Evolutionary conservation across 768 basidiomycete genomes (phyloP).

Genomic region (Leccinum arenicola): DNA sequence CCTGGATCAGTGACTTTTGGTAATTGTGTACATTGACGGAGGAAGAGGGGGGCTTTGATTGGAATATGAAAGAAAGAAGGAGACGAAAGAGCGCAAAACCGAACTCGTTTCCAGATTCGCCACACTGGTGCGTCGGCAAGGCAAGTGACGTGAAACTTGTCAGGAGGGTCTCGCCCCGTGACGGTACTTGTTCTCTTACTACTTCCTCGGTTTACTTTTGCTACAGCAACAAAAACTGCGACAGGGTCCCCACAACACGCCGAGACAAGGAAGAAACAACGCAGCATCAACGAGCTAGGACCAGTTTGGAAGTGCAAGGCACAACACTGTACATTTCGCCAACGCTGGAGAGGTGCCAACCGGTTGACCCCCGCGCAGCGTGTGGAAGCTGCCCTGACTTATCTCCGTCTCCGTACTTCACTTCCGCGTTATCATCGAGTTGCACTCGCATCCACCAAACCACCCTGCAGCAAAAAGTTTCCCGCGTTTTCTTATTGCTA

Average conservation of each 20-base stretch:
- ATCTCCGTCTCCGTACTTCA: constrained; percentile 23
- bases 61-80: constrained; percentile 2
- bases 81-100: not conserved
- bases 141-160: constrained; percentile 21
- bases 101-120: not conserved
- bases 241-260: constrained; percentile 11
- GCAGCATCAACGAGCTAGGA: not conserved
- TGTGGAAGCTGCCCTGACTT: constrained; percentile 15
- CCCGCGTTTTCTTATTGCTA: not conserved
- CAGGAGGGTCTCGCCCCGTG: constrained; percentile 10
- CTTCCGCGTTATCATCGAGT: constrained; percentile 15
- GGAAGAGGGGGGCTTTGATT: not conserved
- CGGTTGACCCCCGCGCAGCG: not conserved
- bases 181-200: not conserved
- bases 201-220: not conserved
- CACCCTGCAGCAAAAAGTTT: constrained; percentile 2
- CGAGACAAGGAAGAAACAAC: constrained; percentile 17
- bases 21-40: not conserved
- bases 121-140: constrained; percentile 15
- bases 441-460: not conserved
- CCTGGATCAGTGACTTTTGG: constrained; percentile 6
- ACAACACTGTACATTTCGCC: constrained; percentile 1
- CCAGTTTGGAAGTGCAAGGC: constrained; percentile 12
- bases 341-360: not conserved
- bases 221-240: constrained; percentile 1